Base-by-base conservation (phyloP, 495 filamentous ascomycete species). In the Platismatia glauca region DNA sequence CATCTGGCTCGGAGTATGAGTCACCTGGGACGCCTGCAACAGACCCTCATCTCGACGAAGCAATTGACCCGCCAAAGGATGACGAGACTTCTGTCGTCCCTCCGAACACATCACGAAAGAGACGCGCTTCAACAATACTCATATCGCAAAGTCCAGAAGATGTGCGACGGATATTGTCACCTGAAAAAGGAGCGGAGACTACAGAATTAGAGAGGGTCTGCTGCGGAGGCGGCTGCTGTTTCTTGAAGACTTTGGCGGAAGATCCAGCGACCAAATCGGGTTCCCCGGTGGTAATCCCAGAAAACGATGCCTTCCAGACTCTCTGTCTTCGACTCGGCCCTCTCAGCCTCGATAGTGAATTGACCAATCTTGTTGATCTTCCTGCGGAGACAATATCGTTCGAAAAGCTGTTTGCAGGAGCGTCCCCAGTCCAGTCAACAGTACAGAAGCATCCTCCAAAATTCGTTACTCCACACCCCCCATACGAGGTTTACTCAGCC, bases 381-480 rank as follows among this genome's bases (percentile, higher is more conserved):
- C 93, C 93, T 16, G 81, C 83, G 56, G 83, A 90, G 72, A 90
- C 83, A 0, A 78, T 89, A 7, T 86, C 82, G 4, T 82, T 97
- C 67, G 73, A 80, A 41, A 78, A 84, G 12, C 65, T 80, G 8
- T 62, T 67, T n/a, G 58, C 66, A 15, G 65, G 60, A 22, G 35
- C 59, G 20, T 39, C 61, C 3, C 27, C 64, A 52, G 50, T 46
- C 7, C 61, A 59, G 31, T 70, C 71, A 60, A 64, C 66, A 65
- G 71, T 82, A 70, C 33, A 82, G 68, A 35, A 71, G 67, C 57
- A 72, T 67, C 92, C 94, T 20, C 94, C 94, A 4, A 81, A 79
- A 46, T 98, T 90, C 71, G 91, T 97, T 58, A 89, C 94, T 66
- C 94, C 94, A n/a, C 94, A 98, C 70, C 90, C 89, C 43, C 94